Base-by-base conservation (phyloP, 208 protist species). In the Acanthamoeba castellanii region DNA sequence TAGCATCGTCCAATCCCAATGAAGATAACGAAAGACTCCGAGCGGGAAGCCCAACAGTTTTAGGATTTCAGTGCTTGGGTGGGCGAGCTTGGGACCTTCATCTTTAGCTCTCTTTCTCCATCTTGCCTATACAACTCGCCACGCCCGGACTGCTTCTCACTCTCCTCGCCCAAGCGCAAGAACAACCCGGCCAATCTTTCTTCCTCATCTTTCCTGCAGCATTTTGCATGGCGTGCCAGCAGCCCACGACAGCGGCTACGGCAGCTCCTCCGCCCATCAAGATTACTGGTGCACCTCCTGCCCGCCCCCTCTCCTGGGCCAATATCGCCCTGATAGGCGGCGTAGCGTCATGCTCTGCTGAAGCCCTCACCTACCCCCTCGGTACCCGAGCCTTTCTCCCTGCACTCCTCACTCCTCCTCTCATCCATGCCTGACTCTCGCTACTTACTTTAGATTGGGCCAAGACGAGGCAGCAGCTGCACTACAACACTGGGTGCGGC, bases 301-400 rank as follows among this genome's bases (percentile, higher is more conserved):
- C 37, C 4, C 74, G 32, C 7, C 74, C 37, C 64, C 64, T 72
- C 66, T 72, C 66, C 7, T 82, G 74, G 74, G 9, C 37, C 42
- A 82, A 82, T 14, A 82, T 82, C 42, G 74, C 74, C 34, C 74
- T 94, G 9, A 74, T 64, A 50, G 92, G 92, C 8, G 59, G 64
- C 45, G n/a, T 84, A 5, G 92, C 78, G 42, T 68, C 70, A 13
- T 90, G 76, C 57, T 52, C 82, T 30, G 92, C 92, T 25, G 92
- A 94, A 37, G 82, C 92, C n/a, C 45, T 59, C 70, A 94, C 92
- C 18, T 72, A 78, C n/a, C 92, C 92, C 32, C 34, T 94, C 4
- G 92, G 66, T 85, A 88, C 34, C 2, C n/a, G 32, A 0, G 13
- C 16, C 30, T 22, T 72, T 37, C 1, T 72, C 64, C n/a, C 9